A percentile compares a stretch with the other conserved stretches of the same genome.
phyloP scores from a whole-genome alignment of 2,329 filamentous ascomycete species.

The Claviceps sp. region DNA sequence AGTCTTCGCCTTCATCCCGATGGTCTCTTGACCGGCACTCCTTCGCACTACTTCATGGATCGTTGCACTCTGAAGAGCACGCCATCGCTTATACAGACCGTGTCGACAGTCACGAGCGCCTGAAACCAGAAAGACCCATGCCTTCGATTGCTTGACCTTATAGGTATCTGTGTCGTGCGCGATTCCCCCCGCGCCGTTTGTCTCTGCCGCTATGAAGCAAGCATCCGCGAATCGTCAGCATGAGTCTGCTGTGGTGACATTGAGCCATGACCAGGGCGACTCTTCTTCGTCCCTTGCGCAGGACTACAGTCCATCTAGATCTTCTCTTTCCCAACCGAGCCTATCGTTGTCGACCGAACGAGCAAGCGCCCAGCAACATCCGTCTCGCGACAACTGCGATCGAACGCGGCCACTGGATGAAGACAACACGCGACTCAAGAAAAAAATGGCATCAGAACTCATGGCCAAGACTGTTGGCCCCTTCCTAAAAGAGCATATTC shows the following conservation, averaged over 20 bases:
- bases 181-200: not conserved
- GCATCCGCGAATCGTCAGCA: slow-evolving; percentile 2
- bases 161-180: not conserved
- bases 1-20: not conserved
- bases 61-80: slow-evolving; percentile 1
- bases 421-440: slow-evolving; percentile 35
- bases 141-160: not conserved
- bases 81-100: slow-evolving; percentile 2
- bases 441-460: slow-evolving; percentile 50
- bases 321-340: not conserved
- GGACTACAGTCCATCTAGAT: not conserved
- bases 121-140: not conserved
- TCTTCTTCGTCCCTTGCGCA: not conserved
- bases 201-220: slow-evolving; percentile 2
- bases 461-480: slow-evolving; percentile 71
- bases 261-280: not conserved
- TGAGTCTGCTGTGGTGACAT: slow-evolving; percentile 1
- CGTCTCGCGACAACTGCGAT: slow-evolving; percentile 34
- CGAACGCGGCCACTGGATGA: slow-evolving; percentile 36
- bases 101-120: not conserved
- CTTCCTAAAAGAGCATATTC: slow-evolving; percentile 84
- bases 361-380: slow-evolving; percentile 11
- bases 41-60: not conserved
- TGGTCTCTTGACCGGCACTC: not conserved
- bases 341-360: slow-evolving; percentile 3